Conservation (phyloP, 2,329 filamentous ascomycete genomes). For the Cadophora gregata region DNA sequence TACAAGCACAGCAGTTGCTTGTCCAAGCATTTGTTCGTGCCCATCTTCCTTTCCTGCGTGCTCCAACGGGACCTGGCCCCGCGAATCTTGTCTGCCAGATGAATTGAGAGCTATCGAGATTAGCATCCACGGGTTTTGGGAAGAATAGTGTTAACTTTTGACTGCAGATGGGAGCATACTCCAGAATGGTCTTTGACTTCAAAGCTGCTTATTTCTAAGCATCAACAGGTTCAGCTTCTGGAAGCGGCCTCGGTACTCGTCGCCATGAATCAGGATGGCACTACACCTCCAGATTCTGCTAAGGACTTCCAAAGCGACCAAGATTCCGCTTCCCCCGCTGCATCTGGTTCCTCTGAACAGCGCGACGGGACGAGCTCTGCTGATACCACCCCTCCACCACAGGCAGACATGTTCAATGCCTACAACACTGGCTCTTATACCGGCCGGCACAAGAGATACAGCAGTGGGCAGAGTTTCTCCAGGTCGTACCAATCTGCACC, state of each 20-base stretch:
- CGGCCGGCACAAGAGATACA: constrained; percentile 62
- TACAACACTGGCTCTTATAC: constrained; percentile 48
- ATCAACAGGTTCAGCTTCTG: constrained; percentile 96
- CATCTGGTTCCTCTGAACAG: constrained; percentile 80
- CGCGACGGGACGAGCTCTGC: constrained; percentile 82
- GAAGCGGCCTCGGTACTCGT: constrained; percentile 97
- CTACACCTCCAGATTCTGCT: constrained; percentile 68
- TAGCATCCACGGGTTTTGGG: constrained; percentile 29
- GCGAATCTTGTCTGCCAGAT: constrained; percentile 46
- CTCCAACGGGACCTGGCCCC: constrained; percentile 48
- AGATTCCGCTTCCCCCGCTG: constrained; percentile 81
- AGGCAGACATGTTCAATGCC: constrained; percentile 60
- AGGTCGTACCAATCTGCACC: constrained; percentile 81
- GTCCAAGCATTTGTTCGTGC: constrained; percentile 99
- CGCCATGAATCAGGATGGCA: constrained; percentile 76
- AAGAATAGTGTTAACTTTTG: constrained; percentile 45
- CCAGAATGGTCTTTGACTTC: constrained; percentile 97
- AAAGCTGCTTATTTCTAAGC: constrained; percentile 97
- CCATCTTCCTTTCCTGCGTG: constrained; percentile 56
- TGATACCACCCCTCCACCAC: constrained; percentile 90
- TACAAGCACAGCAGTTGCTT: constrained; percentile 99
- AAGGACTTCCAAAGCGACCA: constrained; percentile 77
- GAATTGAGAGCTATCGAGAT: constrained; percentile 28
- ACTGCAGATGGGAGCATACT: constrained; percentile 95
- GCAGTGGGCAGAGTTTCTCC: constrained; percentile 64